These are phyloP conservation scores for Boletus insuetus DNA, from an alignment of 768 basidiomycete genomes.

Conservation along the genomic window DNA sequence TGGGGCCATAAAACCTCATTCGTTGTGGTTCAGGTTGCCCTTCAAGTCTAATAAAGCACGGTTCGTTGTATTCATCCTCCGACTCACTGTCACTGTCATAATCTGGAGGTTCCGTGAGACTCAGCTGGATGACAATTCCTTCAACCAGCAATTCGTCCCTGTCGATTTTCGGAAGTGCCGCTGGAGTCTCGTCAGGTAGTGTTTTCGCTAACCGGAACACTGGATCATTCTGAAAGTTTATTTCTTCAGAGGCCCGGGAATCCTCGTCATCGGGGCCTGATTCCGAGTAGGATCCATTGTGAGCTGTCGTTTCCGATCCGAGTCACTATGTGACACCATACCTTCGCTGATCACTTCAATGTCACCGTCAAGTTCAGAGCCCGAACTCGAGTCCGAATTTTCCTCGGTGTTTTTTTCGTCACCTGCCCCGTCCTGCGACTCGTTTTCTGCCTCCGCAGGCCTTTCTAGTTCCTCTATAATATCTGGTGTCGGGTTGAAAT, in stretches of 20 bases:
- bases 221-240: background rate
- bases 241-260: background rate
- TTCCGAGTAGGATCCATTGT: background rate
- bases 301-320: background rate
- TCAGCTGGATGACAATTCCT: background rate
- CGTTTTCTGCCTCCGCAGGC: background rate
- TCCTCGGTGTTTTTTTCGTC: background rate
- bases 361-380: too few relatives aligned
- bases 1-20: background rate
- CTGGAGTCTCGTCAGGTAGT: background rate
- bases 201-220: background rate
- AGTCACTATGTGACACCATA: background rate
- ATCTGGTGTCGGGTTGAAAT: conserved; percentile 1
- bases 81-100: background rate
- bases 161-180: background rate
- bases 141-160: conserved; percentile 7
- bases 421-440: background rate
- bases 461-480: background rate
- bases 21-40: background rate
- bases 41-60: background rate
- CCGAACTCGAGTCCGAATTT: background rate
- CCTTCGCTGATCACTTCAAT: background rate
- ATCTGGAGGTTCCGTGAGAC: background rate
- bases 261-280: background rate
- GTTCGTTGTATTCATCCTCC: background rate